Evolutionary conservation across 306 rosid species (phyloP), one percentile per base, ranked within the genome.

Genomic region (Quercus engelmannii): DNA sequence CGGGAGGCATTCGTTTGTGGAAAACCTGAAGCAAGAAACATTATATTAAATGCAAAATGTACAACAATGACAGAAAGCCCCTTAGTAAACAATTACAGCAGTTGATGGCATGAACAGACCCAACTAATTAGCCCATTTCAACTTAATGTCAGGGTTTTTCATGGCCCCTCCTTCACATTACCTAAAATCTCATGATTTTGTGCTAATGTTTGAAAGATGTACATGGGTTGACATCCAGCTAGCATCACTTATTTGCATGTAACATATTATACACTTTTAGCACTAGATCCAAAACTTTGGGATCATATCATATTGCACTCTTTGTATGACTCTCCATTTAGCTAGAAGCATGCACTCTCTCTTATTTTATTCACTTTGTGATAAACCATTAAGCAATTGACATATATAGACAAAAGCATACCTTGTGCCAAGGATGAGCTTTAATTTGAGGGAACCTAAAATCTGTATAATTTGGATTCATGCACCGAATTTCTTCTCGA

Each of bases 381-480:
- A 10, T 64, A 72, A 75, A 30, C 71, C 69, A 57, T 20, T 17
- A 15, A 17, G 15, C 35, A 65, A 46, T 46, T 51, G 19, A 35
- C 78, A 20, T 51, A 51, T 52, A 11, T 26, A 73, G 68, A 41
- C n/a, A n/a, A 68, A 19, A 56, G 55, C 78, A 83, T 86, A 92
- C 98, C 98, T 95, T 95, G 80, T 95, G 97, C 98, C 98, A 94
- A 74, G 98, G 98, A 80, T 94, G 97, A 69, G 97, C 98, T 88
- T 94, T 94, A 38, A 94, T 81, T 79, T 94, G 97, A 75, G 99
- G 99, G 85, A 95, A 95, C 86, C 98, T 93, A 82, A 90, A 93
- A 81, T 93, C 98, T 3, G 96, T 88, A 80, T 95, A 95, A 75
- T 86, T 89, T 13, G 97, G 97, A 81, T 95, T 95, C 99, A 95